Evolutionary conservation across 2,329 filamentous ascomycete genomes (phyloP).

Genomic region (Zymoseptoria brevis): DNA sequence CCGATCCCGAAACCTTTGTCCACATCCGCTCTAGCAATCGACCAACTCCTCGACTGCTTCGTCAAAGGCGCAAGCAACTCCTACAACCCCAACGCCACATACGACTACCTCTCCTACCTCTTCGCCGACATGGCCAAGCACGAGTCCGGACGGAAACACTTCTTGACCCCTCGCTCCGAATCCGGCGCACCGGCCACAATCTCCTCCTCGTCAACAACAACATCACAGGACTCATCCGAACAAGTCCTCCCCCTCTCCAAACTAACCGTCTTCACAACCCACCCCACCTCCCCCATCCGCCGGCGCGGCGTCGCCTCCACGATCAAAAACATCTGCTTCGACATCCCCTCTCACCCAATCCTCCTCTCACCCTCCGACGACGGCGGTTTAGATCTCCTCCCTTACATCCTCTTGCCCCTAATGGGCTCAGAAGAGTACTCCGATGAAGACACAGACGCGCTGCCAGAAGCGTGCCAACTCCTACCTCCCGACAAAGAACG

Average conservation of each 20-base stretch:
- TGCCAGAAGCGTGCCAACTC: constrained; percentile 85
- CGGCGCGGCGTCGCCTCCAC: constrained; percentile 91
- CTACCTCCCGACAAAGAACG: constrained; percentile 82
- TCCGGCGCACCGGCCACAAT: not conserved
- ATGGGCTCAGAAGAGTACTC: constrained; percentile 82
- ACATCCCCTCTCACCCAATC: constrained; percentile 57
- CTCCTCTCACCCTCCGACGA: constrained; percentile 54
- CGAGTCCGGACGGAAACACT: constrained; percentile 54
- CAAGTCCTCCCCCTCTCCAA: constrained; percentile 81
- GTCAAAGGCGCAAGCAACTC: constrained; percentile 78
- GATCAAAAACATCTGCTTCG: constrained; percentile 90
- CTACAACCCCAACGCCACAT: constrained; percentile 80
- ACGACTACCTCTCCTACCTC: constrained; percentile 87
- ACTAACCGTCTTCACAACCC: constrained; percentile 88
- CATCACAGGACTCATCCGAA: constrained; percentile 58
- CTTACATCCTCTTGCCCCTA: constrained; percentile 81
- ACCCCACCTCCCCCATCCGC: constrained; percentile 65
- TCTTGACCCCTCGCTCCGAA: constrained; percentile 35
- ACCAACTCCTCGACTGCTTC: constrained; percentile 92
- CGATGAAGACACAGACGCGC: constrained; percentile 74
- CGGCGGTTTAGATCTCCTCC: constrained; percentile 69
- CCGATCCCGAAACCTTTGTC: constrained; percentile 60
- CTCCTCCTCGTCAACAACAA: not conserved
- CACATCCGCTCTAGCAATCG: constrained; percentile 65
- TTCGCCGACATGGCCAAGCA: constrained; percentile 84